These are phyloP conservation scores for Quercus aquifolioides DNA, from an alignment of 306 rosid genomes.

Conservation along the genomic window DNA sequence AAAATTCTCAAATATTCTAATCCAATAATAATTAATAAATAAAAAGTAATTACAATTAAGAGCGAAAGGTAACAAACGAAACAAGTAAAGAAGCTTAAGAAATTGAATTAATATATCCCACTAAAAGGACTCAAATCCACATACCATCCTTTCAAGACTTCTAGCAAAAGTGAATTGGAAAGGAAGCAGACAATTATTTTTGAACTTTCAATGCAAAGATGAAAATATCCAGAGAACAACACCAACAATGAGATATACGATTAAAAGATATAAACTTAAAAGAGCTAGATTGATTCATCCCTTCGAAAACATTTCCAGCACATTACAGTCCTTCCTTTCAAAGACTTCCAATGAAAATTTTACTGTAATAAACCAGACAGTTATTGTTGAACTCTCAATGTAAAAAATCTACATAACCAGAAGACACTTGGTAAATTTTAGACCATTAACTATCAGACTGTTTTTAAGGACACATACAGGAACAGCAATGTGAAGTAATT, in stretches of 20 bases:
- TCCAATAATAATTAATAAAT: neutral
- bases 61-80: neutral
- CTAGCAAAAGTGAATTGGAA: neutral
- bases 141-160: neutral
- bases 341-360: neutral
- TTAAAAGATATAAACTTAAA: neutral
- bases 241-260: neutral
- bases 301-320: neutral
- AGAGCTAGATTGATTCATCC: neutral
- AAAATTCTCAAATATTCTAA: neutral
- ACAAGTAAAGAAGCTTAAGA: neutral
- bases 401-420: too few relatives aligned
- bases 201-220: neutral
- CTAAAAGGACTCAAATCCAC: neutral
- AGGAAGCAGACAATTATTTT: neutral
- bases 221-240: neutral
- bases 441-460: too few relatives aligned
- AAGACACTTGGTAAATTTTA: too few relatives aligned
- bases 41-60: neutral
- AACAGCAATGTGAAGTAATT: neutral
- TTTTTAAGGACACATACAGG: too few relatives aligned
- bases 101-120: neutral
- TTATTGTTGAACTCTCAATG: too few relatives aligned
- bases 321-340: neutral
- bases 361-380: too few relatives aligned